These are phyloP conservation scores for Lithospermum erythrorhizon DNA, from an alignment of 257 asterid species.

Conservation along the genomic window DNA sequence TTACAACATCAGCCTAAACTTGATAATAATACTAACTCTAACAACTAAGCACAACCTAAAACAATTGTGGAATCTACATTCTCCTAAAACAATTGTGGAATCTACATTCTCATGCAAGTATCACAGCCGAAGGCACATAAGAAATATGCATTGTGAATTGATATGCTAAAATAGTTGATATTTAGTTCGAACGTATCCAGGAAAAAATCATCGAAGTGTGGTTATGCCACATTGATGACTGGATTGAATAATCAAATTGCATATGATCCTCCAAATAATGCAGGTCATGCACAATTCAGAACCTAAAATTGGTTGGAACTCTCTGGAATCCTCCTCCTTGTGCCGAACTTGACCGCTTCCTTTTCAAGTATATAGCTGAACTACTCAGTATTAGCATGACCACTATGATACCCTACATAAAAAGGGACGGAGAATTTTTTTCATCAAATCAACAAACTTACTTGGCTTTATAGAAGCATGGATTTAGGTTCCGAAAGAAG, in stretches of 20 bases:
- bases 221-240: neutral
- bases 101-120: neutral
- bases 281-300: conserved; percentile 17
- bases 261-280: conserved; percentile 1
- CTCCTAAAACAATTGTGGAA: neutral
- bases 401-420: conserved; percentile 49
- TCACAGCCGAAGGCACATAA: neutral
- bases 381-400: conserved; percentile 66
- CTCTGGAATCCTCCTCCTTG: conserved; percentile 50
- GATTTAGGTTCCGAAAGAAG: neutral
- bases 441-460: neutral
- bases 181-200: neutral
- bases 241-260: neutral
- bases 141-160: neutral
- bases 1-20: neutral
- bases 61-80: neutral
- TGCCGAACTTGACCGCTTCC: conserved; percentile 31
- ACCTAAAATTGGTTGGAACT: conserved; percentile 63
- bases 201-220: neutral
- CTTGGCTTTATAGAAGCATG: neutral
- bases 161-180: neutral
- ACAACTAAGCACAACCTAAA: neutral
- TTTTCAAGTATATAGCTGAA: conserved; percentile 58
- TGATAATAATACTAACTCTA: neutral
- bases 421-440: neutral